A percentile compares a stretch with the other conserved stretches of the same genome.
phyloP scores from a whole-genome alignment of 1,284 basidiomycete genomes.

The Cryptococcus wingfieldii region DNA sequence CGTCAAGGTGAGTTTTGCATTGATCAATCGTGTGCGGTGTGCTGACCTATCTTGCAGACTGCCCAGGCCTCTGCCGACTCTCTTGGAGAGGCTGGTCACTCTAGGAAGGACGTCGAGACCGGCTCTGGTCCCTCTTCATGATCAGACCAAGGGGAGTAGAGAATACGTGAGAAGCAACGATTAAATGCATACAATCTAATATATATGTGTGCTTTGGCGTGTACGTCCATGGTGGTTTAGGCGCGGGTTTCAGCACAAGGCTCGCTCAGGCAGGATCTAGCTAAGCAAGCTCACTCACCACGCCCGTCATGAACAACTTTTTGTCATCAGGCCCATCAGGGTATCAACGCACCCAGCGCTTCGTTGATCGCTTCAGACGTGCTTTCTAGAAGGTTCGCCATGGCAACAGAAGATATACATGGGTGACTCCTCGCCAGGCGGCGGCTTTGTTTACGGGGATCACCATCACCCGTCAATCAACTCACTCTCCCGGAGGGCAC shows the following conservation, averaged over 20 bases:
- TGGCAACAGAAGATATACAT: no score
- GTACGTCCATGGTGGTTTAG: not conserved
- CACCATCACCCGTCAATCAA: no score
- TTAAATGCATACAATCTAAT: not conserved
- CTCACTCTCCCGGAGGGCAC: no score
- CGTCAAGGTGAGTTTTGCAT: constrained; percentile 8
- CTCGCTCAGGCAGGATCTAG: not conserved
- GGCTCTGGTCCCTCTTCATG: constrained; percentile 1
- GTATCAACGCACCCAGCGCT: no score
- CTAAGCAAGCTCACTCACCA: no score
- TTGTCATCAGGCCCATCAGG: no score
- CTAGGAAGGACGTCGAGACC: constrained; percentile 17
- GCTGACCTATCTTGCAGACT: constrained; percentile 1
- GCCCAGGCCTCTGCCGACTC: constrained; percentile 12
- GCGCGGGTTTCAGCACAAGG: no score
- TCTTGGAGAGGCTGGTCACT: constrained; percentile 9
- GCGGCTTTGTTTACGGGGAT: no score
- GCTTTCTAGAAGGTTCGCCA: no score
- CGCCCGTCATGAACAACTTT: no score
- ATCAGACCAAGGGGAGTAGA: not conserved
- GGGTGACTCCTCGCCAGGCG: no score
- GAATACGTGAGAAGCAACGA: not conserved
- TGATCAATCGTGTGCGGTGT: not conserved
- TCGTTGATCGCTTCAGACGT: no score
- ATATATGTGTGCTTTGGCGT: not conserved